A percentile compares a stretch with the other conserved stretches of the same genome.
Conservation (phyloP, 2,329 filamentous ascomycete genomes). For the Dactylellina leptospora region DNA sequence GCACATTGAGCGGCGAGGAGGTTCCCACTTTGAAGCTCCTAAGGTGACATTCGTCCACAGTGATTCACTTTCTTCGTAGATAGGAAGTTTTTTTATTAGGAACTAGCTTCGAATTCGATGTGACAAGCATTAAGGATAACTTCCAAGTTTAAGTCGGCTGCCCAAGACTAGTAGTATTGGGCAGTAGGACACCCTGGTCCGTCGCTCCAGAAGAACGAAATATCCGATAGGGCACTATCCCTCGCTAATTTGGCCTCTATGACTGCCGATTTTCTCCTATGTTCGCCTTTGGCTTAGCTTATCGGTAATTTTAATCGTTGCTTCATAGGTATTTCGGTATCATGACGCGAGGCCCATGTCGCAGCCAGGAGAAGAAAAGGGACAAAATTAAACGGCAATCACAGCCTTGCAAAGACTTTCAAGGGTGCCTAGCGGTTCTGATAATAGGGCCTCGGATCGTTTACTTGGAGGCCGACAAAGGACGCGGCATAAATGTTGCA, state of each 20-base stretch:
- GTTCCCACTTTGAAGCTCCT: constrained; percentile 20
- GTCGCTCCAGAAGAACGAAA: constrained; percentile 4
- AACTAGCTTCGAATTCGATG: constrained; percentile 19
- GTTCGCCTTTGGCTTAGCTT: constrained; percentile 32
- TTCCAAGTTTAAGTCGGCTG: no score
- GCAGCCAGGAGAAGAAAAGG: constrained; percentile 35
- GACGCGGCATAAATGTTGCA: constrained; percentile 35
- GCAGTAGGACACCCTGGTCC: constrained; percentile 7
- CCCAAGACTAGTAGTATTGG: no score
- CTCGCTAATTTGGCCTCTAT: constrained; percentile 43
- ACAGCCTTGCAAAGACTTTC: constrained; percentile 20
- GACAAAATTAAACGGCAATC: constrained; percentile 40
- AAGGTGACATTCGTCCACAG: constrained; percentile 14
- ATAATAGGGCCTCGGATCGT: constrained; percentile 1
- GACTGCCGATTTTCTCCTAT: neutral
- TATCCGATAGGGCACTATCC: constrained; percentile 25
- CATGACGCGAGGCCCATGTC: constrained; percentile 2
- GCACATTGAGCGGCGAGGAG: constrained; percentile 13
- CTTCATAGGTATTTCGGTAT: constrained; percentile 1
- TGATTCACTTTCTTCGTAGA: constrained; percentile 28
- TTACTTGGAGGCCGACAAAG: neutral
- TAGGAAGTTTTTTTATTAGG: neutral
- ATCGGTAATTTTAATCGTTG: constrained; percentile 4
- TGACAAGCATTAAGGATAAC: constrained; percentile 3
- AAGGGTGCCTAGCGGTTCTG: constrained; percentile 26